These are phyloP conservation scores for Dactylellina leptospora DNA, from an alignment of 2,329 filamentous ascomycete genomes.

Conservation along the genomic window DNA sequence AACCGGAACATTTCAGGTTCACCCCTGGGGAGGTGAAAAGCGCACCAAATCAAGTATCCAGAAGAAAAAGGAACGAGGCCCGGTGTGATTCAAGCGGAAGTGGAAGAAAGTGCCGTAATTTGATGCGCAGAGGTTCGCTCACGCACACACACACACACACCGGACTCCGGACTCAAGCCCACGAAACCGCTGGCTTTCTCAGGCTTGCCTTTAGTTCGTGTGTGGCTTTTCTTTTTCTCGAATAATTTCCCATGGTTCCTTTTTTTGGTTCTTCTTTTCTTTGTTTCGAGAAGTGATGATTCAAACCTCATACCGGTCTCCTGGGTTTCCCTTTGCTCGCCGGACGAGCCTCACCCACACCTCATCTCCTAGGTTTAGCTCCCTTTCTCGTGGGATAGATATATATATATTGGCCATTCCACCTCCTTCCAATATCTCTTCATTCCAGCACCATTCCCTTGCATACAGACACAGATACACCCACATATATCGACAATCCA, in stretches of 20 bases:
- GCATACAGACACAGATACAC: slow-evolving; percentile 33
- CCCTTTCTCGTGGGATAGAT: slow-evolving; percentile 9
- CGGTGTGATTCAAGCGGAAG: slow-evolving; percentile 27
- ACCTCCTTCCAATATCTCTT: slow-evolving; percentile 52
- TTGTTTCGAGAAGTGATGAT: slow-evolving; percentile 47
- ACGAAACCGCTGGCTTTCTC: slow-evolving; percentile 41
- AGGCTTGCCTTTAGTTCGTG: background rate
- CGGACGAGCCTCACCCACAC: slow-evolving; percentile 52
- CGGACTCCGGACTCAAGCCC: slow-evolving; percentile 37
- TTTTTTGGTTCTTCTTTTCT: slow-evolving; percentile 27
- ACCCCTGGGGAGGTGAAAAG: slow-evolving; percentile 27
- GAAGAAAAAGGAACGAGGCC: slow-evolving; percentile 41
- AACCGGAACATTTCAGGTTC: slow-evolving; percentile 49
- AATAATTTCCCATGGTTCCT: background rate
- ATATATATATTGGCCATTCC: slow-evolving; percentile 53
- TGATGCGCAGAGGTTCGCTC: too few relatives aligned
- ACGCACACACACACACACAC: slow-evolving; percentile 39
- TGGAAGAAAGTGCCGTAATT: slow-evolving; percentile 53
- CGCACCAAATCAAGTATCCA: slow-evolving; percentile 9
- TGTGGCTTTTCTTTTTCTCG: slow-evolving; percentile 8
- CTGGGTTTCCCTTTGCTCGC: slow-evolving; percentile 45
- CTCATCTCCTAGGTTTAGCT: slow-evolving; percentile 25
- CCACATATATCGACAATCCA: slow-evolving; percentile 33
- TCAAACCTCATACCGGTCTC: slow-evolving; percentile 47
- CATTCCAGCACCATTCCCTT: slow-evolving; percentile 53